Base-by-base conservation (phyloP, 2,329 filamentous ascomycete genomes). In the Fusarium sororula region DNA sequence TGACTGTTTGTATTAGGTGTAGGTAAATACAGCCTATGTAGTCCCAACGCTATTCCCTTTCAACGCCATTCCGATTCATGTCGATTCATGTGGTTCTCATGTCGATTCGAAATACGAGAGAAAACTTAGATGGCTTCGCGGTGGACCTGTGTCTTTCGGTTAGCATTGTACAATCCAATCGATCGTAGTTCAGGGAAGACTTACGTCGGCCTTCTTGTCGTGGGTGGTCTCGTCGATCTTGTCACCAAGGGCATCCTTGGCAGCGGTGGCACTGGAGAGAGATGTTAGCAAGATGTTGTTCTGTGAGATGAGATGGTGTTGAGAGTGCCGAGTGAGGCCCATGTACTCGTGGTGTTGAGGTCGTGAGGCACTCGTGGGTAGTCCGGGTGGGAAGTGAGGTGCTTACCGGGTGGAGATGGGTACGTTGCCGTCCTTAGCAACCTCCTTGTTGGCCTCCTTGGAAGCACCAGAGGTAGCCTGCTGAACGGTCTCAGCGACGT, bases 401-500 rank as follows among this genome's bases (percentile, higher is more conserved):
- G 28, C 85, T 81, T 82, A 88, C 86, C 91, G 90, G 81, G 88
- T 90, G 79, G 81, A 75, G 61, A 90, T 18, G 71, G 76, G 77
- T 74, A 85, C 87, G 79, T 91, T 85, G 81, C 79, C 80, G 81
- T 90, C 88, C 87, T 93, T 92, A 82, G 91, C 91, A 76, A 90
- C 84, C 67, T 70, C 38, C 89, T 93, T 93, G 90, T 93, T 93
- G 85, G 85, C 85, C 86, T 93, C 90, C 88, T 93, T 92, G 85
- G 86, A 89, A 73, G 87, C 86, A 78, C 86, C 85, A 70, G 87
- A 84, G 75, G 85, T 80, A 58, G 85, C 85, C 78, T 90, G 87
- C 86, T 92, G 88, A 80, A 92, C 81, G 77, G 85, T 85, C 88
- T 93, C 91, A 76, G 89, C 83, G 84, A 92, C 90, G 88, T 92